Percentiles rank a stretch among this genome's conserved stretches.
Conservation (phyloP, 306 rosid species). For the Crotalaria pallida region DNA sequence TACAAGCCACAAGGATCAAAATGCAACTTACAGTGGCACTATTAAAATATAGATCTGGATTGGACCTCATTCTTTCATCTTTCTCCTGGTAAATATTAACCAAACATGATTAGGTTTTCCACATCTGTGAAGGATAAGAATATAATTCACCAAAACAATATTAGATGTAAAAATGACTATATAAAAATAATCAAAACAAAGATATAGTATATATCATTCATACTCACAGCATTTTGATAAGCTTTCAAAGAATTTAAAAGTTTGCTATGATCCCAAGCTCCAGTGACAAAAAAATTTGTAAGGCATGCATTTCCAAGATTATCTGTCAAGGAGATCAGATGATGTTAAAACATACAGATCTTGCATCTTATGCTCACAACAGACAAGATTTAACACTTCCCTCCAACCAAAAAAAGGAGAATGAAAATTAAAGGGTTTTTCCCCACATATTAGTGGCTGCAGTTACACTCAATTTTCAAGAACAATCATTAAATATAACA, state of each 20-base stretch:
- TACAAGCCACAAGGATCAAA: conserved; percentile 16
- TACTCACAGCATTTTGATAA: conserved; percentile 95
- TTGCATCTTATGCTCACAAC: neutral
- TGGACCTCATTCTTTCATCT: conserved; percentile 80
- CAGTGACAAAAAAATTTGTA: conserved; percentile 82
- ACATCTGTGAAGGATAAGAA: conserved; percentile 16
- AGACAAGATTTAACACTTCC: neutral
- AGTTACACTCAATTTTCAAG: neutral
- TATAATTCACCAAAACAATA: conserved; percentile 7
- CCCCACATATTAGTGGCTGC: neutral
- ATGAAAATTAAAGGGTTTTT: neutral
- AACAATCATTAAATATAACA: conserved; percentile 1
- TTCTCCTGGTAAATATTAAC: conserved; percentile 64
- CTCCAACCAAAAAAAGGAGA: neutral
- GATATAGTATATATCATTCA: no score
- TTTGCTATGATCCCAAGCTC: conserved; percentile 88
- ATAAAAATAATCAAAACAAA: conserved; percentile 15
- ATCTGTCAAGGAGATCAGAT: conserved; percentile 46
- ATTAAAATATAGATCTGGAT: conserved; percentile 85
- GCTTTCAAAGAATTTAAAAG: conserved; percentile 88
- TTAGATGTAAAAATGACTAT: neutral
- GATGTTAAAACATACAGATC: conserved; percentile 1
- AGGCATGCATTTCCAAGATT: conserved; percentile 95
- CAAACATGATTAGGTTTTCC: conserved; percentile 36
- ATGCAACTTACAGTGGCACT: conserved; percentile 69